These are phyloP conservation scores for Pseudoperonospora humuli DNA, from an alignment of 352 stramenopile genomes.

Conservation along the genomic window DNA sequence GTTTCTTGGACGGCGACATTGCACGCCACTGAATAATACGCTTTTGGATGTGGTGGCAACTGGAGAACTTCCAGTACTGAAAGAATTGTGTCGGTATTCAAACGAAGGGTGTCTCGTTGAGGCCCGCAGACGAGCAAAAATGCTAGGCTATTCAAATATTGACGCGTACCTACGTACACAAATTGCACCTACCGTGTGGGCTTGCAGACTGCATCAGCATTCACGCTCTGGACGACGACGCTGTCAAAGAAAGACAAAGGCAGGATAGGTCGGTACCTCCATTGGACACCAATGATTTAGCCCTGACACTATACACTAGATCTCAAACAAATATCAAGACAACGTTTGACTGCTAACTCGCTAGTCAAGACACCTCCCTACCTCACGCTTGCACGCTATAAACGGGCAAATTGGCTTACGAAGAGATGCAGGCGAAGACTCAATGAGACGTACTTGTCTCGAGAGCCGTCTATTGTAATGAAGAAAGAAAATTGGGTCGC, in stretches of 20 bases:
- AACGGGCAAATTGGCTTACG: too few species aligned
- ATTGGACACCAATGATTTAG: too few species aligned
- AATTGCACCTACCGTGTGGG: conserved; percentile 18
- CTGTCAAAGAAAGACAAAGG: conserved; percentile 18
- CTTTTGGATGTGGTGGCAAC: conserved; percentile 24
- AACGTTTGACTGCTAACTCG: too few species aligned
- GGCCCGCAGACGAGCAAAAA: conserved; percentile 19
- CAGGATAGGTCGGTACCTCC: not conserved
- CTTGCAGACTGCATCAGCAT: conserved; percentile 20
- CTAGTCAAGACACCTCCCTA: too few species aligned
- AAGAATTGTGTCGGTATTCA: conserved; percentile 22
- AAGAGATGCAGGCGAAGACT: too few species aligned
- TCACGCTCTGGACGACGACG: conserved; percentile 13
- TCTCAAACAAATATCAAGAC: too few species aligned
- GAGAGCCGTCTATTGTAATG: not conserved
- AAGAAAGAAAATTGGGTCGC: not conserved
- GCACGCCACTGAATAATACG: conserved; percentile 19
- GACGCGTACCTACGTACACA: conserved; percentile 13
- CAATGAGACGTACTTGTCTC: not conserved
- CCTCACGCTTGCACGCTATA: too few species aligned
- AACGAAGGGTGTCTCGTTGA: conserved; percentile 28
- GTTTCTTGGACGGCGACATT: conserved; percentile 16
- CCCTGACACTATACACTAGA: too few species aligned
- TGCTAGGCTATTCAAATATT: conserved; percentile 13
- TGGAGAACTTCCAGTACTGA: conserved; percentile 17